phyloP scores from a whole-genome alignment of 164 flowering plant species.

The Chimonanthus praecox region DNA sequence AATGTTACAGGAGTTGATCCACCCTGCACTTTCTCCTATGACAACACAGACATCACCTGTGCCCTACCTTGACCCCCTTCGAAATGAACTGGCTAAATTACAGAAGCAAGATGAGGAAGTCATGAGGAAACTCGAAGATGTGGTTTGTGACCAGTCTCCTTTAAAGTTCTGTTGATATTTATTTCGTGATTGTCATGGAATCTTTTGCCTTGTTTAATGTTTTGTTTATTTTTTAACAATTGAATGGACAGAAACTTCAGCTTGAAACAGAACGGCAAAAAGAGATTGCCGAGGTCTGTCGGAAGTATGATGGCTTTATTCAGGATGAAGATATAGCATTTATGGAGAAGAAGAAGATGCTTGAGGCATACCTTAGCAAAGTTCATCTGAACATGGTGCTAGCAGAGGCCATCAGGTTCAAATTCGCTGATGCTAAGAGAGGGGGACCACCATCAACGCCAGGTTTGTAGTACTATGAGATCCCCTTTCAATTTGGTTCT shows the following conservation, averaged over 20 bases:
- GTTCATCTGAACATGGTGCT: conserved; percentile 47
- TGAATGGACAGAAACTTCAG: conserved; percentile 40
- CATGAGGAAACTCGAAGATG: conserved; percentile 36
- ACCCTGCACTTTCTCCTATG: conserved; percentile 12
- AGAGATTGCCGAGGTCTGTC: conserved; percentile 60
- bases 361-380: conserved; percentile 34
- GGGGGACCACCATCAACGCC: neutral
- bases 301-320: conserved; percentile 41
- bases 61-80: conserved; percentile 53
- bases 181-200: conserved; percentile 22
- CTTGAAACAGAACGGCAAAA: conserved; percentile 55
- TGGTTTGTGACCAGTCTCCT: conserved; percentile 30
- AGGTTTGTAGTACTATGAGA: neutral
- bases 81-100: conserved; percentile 49
- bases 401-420: conserved; percentile 54
- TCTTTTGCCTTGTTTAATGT: neutral
- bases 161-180: neutral
- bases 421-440: conserved; percentile 25
- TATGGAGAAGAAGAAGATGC: conserved; percentile 23
- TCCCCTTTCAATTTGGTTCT: neutral
- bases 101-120: conserved; percentile 35
- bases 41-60: conserved; percentile 14
- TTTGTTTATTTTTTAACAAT: conserved; percentile 3
- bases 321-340: conserved; percentile 44
- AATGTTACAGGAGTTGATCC: conserved; percentile 18